Evolutionary conservation across 75 land plant species (phyloP), one percentile per base, ranked within the genome.

Genomic region (Pinus taeda): DNA sequence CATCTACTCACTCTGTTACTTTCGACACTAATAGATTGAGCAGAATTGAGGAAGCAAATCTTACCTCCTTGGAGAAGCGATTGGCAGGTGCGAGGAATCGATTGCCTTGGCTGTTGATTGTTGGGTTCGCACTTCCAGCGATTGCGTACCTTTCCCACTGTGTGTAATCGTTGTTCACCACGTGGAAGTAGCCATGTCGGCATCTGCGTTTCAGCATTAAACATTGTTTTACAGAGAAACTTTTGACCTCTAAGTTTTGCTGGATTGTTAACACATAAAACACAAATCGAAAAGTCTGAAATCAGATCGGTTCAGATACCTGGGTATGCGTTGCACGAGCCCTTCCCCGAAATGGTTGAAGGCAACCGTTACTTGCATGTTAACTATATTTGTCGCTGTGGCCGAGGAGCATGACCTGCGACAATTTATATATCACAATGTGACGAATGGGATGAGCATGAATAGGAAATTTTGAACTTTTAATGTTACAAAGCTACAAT

Each of bases 121-220:
- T 95, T 21, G 98, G 98, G 36, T 86, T 60, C 14, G 91, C 91
- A 79, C 98, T 95, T 36, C 98, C 98, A 58, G 96, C 98, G 56
- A 95, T 89, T 45, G 98, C 98, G 78, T 95, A 95, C 98, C 93
- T 95, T 78, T 85, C 93, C 98, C 98, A 95, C 84, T 88, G 93
- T 24, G 87, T 86, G 78, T 94, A 94, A 75, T 93, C 90, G 72
- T 94, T 94, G 86, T 94, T 95, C 71, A 95, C 91, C 12, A 95
- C 94, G 72, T 95, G 98, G 83, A 93, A 91, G 66, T 91, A 88
- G 14, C 98, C 98, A 76, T 85, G 89, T 57, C 98, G 85, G 78
- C 98, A 93, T 77, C 98, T 89, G 91, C 61, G 79, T 79, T 26
- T 18, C 6, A 8, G 7, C 14, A 30, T 26, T 24, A 39, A 5